Evolutionary conservation across 352 stramenopile genomes (phyloP), one percentile per base, ranked within the genome.

Genomic region (Phytopythium vexans): DNA sequence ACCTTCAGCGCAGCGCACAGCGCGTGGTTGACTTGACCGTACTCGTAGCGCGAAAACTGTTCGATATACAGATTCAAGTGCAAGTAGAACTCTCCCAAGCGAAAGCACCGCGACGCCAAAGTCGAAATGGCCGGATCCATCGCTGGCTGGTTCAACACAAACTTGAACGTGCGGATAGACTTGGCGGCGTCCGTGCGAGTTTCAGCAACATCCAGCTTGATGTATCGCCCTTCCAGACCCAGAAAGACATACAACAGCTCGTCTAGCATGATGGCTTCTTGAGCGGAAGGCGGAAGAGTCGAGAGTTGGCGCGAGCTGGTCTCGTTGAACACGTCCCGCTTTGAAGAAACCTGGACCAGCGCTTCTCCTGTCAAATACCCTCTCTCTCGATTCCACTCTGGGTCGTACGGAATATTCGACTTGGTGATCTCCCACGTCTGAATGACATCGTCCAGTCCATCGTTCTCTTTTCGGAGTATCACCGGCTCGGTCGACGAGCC

Each of bases 21-120:
- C 8, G 94, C 90, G 66, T 98, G 95, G 38, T 91, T 97, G 9
- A 98, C 89, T 70, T 93, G 82, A 0, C 95, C 95, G 58, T 96
- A 97, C 66, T 98, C 94, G 54, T 95, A 92, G 21, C 88, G 69
- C 34, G 81, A 88, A 47, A 80, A 89, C 34, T 88, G 74, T 48
- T 96, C 86, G 31, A 95, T 74, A 46, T 92, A 95, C 9, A 88
- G 52, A 14, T 47, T 77, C 16, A 93, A 43, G 48, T 87, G 85
- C 21, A 95, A 60, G 42, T 91, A 95, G 54, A 77, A 90, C 52
- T 92, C 81, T 16, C 86, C 82, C 37, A 95, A 49, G 6, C 67
- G 58, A 27, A 95, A 70, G 50, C 84, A 92, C 6, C 85, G 64
- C 8, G 77, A 68, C 27, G 74, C 78, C 4, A 95, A 67, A 1